Evolutionary conservation across 73 alveolate genomes (phyloP).

Genomic region (Paramecium pentaurelia): DNA sequence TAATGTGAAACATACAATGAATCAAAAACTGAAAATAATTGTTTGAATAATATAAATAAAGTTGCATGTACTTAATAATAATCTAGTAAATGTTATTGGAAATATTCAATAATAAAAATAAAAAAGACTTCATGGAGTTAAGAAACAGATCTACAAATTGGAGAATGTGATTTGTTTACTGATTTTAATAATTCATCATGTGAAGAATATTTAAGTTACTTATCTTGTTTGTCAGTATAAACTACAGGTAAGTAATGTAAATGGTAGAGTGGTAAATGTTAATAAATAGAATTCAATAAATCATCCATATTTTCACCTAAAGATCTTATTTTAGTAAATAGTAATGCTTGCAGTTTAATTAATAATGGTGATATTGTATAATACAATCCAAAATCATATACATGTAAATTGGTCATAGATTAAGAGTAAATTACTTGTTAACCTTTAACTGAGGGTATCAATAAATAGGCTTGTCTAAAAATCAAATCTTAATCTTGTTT

Average conservation of each 20-base stretch:
- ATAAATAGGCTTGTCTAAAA: background rate
- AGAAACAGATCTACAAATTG: background rate
- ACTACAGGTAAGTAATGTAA: background rate
- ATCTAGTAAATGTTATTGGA: background rate
- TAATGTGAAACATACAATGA: background rate
- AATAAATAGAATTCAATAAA: background rate
- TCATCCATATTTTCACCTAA: background rate
- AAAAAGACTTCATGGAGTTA: background rate
- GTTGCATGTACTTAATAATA: background rate
- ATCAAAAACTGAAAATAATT: background rate
- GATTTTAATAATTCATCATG: background rate
- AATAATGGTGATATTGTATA: background rate
- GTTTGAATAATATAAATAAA: background rate
- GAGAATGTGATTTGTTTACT: background rate
- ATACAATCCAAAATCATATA: background rate
- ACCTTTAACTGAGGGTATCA: background rate
- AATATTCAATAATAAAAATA: background rate
- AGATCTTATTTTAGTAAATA: background rate
- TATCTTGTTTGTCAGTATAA: background rate
- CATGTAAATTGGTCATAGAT: background rate
- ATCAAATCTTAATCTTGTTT: background rate
- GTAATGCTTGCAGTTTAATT: slow-evolving; percentile 17
- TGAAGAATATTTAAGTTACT: background rate
- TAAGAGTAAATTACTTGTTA: background rate
- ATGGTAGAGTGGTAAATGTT: background rate